These are phyloP conservation scores for Penicillium sp. DNA, from an alignment of 2,329 filamentous ascomycete species.

Conservation along the genomic window DNA sequence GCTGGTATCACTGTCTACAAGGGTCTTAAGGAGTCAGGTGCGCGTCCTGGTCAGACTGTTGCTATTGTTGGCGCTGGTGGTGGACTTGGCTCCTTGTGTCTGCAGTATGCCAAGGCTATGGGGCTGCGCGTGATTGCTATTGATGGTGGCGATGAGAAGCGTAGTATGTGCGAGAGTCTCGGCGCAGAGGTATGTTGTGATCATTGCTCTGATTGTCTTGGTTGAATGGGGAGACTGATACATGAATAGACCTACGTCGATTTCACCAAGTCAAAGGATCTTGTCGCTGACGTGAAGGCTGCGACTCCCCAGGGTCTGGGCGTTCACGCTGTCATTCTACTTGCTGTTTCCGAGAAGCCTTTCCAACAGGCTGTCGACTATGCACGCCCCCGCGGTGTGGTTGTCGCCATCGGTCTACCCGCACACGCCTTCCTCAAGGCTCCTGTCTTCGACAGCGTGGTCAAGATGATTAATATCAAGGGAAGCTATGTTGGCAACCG, in stretches of 20 bases:
- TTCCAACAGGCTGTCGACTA: conserved; percentile 94
- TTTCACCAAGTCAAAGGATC: conserved; percentile 70
- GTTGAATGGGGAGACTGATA: not conserved
- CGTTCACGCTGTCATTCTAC: conserved; percentile 80
- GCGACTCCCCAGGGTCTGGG: conserved; percentile 77
- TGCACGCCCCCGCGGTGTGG: conserved; percentile 75
- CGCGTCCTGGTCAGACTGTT: conserved; percentile 70
- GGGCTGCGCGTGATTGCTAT: conserved; percentile 77
- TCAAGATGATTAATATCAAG: conserved; percentile 88
- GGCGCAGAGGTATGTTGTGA: conserved; percentile 54
- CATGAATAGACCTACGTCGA: conserved; percentile 64
- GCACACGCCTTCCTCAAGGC: conserved; percentile 75
- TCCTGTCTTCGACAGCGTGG: conserved; percentile 84
- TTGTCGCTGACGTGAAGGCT: conserved; percentile 80
- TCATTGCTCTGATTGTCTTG: no score
- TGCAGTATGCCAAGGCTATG: conserved; percentile 91
- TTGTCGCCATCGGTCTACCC: conserved; percentile 87
- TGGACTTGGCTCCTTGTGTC: conserved; percentile 73
- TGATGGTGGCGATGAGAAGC: conserved; percentile 80
- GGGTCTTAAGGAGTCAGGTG: conserved; percentile 80
- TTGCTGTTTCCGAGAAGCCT: conserved; percentile 84
- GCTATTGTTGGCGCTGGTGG: conserved; percentile 85
- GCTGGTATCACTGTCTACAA: conserved; percentile 88
- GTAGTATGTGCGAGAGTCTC: conserved; percentile 61
- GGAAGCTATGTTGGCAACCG: conserved; percentile 93